phyloP scores from a whole-genome alignment of 1,284 basidiomycete species.

The Afroboletus lepidellus region DNA sequence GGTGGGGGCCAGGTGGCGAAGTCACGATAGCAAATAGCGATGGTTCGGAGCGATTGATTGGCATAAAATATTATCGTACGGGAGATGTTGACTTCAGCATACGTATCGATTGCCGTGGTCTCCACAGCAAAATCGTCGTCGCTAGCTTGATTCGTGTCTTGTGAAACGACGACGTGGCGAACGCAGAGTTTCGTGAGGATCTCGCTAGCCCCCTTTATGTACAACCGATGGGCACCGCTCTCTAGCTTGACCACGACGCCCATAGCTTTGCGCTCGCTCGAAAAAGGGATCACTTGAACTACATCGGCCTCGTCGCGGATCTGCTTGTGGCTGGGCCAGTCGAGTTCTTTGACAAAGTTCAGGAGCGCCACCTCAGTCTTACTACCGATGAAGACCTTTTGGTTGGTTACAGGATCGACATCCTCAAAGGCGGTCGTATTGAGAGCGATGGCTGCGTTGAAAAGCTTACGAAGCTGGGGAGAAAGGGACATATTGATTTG shows the following conservation, averaged over 20 bases:
- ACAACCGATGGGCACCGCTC: constrained; percentile 67
- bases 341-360: constrained; percentile 83
- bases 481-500: constrained; percentile 67
- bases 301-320: constrained; percentile 68
- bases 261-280: constrained; percentile 95
- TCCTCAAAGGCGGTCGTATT: constrained; percentile 98
- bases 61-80: constrained; percentile 96
- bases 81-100: constrained; percentile 76
- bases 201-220: constrained; percentile 93
- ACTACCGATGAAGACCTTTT: constrained; percentile 80
- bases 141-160: constrained; percentile 32
- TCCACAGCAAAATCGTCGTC: constrained; percentile 46
- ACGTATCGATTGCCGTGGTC: constrained; percentile 58
- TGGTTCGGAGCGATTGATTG: constrained; percentile 91
- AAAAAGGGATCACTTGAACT: constrained; percentile 93
- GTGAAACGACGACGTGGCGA: constrained; percentile 67
- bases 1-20: constrained; percentile 85
- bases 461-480: constrained; percentile 60
- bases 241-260: constrained; percentile 78
- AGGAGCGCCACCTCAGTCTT: constrained; percentile 97
- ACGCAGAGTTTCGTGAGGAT: constrained; percentile 80
- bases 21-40: constrained; percentile 92
- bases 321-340: constrained; percentile 77
- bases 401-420: constrained; percentile 61
- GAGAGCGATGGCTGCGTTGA: constrained; percentile 87